Evolutionary conservation across 2,329 filamentous ascomycete genomes (phyloP), one percentile per base, ranked within the genome.

Genomic region (Coniochaeta prunicola): DNA sequence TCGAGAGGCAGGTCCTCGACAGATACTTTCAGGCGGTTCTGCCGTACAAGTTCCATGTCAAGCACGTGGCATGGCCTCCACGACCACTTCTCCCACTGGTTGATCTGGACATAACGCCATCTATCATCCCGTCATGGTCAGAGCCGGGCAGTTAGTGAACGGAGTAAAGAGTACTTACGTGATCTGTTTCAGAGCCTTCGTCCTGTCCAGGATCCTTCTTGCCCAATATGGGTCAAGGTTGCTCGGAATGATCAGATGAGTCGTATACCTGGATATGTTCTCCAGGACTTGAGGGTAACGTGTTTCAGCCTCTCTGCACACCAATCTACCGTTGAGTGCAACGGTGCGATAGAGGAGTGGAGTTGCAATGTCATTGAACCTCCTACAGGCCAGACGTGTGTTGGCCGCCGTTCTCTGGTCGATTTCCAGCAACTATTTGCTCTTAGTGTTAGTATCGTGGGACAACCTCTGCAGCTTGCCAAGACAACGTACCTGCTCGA

Each of bases 301-400:
- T 15, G 59, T 62, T 42, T 72, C 69, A n/a, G 72, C 70, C 56
- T 70, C 65, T 7, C 66, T 66, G 12, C 67, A 66, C 54, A 77
- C 68, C 13, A 80, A 70, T 38, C 62, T 59, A 45, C 71, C 66
- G 56, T 73, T 78, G 21, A 80, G 63, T 1, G 64, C 64, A 24
- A 80, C 58, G 9, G 65, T 68, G 33, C 70, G 70, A 63, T 79
- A 80, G 40, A 69, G 65, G 24, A 79, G 71, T 0, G 78, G 78
- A 12, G 72, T 76, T 40, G 73, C 70, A 42, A 80, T 72, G 17
- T 69, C 68, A 58, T 78, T 67, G 53, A 79, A 71, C 34, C 72
- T 69, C 56, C 64, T 70, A 40, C 73, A 79, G 24, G 75, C 64
- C 56, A 69, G 64, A n/a, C 77, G 74, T 57, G 69, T 66, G 38